Percentiles rank a stretch among this genome's conserved stretches.
These are phyloP conservation scores for Xylariaceae sp. DNA, from an alignment of 2,329 filamentous ascomycete species.

Conservation along the genomic window DNA sequence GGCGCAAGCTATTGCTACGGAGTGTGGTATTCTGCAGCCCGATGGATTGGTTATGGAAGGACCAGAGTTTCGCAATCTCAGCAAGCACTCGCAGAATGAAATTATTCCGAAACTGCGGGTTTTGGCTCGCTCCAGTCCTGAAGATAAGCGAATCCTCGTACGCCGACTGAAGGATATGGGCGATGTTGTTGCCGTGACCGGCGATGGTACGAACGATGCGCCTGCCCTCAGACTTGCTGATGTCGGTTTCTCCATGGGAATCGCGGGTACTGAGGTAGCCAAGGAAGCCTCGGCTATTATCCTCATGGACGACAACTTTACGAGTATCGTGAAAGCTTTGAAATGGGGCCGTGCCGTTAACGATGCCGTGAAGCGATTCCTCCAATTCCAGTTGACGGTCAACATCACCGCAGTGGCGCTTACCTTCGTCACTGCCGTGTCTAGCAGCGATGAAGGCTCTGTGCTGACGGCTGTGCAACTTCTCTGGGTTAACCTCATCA, in stretches of 20 bases:
- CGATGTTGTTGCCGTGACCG: slow-evolving; percentile 77
- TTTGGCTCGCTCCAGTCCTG: slow-evolving; percentile 67
- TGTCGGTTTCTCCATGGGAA: slow-evolving; percentile 82
- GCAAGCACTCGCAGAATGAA: slow-evolving; percentile 57
- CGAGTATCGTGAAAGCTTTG: slow-evolving; percentile 77
- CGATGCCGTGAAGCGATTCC: slow-evolving; percentile 70
- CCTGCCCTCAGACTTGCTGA: slow-evolving; percentile 76
- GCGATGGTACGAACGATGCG: slow-evolving; percentile 79
- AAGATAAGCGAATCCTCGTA: slow-evolving; percentile 71
- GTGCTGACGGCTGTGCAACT: slow-evolving; percentile 86
- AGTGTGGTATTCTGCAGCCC: slow-evolving; percentile 68
- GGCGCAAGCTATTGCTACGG: slow-evolving; percentile 70
- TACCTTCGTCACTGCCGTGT: slow-evolving; percentile 82
- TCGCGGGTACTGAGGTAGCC: slow-evolving; percentile 75
- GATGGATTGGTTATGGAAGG: slow-evolving; percentile 72
- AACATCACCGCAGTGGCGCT: slow-evolving; percentile 86
- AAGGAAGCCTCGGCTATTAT: slow-evolving; percentile 84
- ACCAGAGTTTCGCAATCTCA: slow-evolving; percentile 69
- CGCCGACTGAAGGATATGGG: slow-evolving; percentile 64
- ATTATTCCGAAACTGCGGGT: slow-evolving; percentile 66
- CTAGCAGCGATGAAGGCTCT: slow-evolving; percentile 61
- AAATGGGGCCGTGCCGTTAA: slow-evolving; percentile 77
- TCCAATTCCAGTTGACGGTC: slow-evolving; percentile 76
- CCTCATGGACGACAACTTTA: slow-evolving; percentile 83
- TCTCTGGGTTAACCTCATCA: slow-evolving; percentile 95